These are phyloP conservation scores for Colletotrichum karsti DNA, from an alignment of 2,329 filamentous ascomycete genomes.

Conservation along the genomic window DNA sequence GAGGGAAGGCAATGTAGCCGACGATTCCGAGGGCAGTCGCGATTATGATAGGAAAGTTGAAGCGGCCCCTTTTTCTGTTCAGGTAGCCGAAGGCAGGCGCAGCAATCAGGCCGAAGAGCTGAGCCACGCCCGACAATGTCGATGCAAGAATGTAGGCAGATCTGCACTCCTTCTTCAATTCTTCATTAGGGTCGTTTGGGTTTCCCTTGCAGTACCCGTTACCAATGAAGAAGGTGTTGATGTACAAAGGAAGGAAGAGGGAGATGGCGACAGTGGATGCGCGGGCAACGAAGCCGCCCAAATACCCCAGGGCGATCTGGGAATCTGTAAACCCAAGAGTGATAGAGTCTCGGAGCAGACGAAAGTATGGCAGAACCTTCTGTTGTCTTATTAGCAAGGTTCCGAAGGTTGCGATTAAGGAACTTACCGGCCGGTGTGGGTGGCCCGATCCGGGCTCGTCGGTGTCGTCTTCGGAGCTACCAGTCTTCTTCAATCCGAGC, in stretches of 20 bases:
- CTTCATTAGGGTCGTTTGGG: slow-evolving; percentile 70
- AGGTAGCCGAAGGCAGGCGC: slow-evolving; percentile 90
- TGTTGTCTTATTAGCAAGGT: slow-evolving; percentile 17
- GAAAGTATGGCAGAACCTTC: slow-evolving; percentile 62
- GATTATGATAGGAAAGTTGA: slow-evolving; percentile 78
- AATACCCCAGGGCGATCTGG: slow-evolving; percentile 85
- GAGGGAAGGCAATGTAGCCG: slow-evolving; percentile 81
- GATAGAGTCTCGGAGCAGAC: slow-evolving; percentile 70
- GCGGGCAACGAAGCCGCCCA: slow-evolving; percentile 93
- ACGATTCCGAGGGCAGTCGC: slow-evolving; percentile 78
- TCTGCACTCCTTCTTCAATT: slow-evolving; percentile 86
- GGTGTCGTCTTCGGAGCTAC: slow-evolving; percentile 4
- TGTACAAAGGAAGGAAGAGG: slow-evolving; percentile 90
- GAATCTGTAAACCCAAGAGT: slow-evolving; percentile 78
- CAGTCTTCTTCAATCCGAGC: slow-evolving; percentile 46
- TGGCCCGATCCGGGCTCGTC: slow-evolving; percentile 31
- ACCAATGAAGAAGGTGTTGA: slow-evolving; percentile 88
- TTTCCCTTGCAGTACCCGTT: slow-evolving; percentile 80
- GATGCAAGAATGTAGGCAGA: slow-evolving; percentile 89
- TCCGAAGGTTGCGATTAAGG: not conserved
- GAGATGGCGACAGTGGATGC: slow-evolving; percentile 96
- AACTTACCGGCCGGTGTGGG: slow-evolving; percentile 36
- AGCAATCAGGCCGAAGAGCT: slow-evolving; percentile 84
- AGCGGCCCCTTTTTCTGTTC: slow-evolving; percentile 71
- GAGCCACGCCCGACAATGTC: slow-evolving; percentile 87